Evolutionary conservation across 2,329 filamentous ascomycete genomes (phyloP).

Genomic region (Arthrobotrys pseudoclavata): DNA sequence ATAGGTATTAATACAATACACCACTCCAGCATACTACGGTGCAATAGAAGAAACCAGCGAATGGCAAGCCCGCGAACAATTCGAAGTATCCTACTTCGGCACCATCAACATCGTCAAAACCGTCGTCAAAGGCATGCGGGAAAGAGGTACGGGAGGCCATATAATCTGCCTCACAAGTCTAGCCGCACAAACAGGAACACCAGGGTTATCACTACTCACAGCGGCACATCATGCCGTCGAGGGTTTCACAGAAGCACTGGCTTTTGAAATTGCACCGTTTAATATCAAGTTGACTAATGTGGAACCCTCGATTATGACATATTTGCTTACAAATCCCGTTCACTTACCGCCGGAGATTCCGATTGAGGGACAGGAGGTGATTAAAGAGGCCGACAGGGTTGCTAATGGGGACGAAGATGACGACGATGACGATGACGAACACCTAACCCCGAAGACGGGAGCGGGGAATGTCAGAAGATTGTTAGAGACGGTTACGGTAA

Average conservation of each 20-base stretch:
- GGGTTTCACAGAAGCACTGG: conserved; percentile 71
- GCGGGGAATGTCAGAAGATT: conserved; percentile 43
- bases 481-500: conserved; percentile 62
- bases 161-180: conserved; percentile 91
- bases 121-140: conserved; percentile 80
- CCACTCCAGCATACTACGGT: conserved; percentile 80
- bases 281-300: conserved; percentile 97
- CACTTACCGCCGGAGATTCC: conserved; percentile 45
- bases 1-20: not conserved
- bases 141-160: conserved; percentile 82
- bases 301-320: conserved; percentile 73
- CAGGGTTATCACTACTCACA: conserved; percentile 89
- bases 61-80: conserved; percentile 88
- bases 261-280: conserved; percentile 96
- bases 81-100: conserved; percentile 94
- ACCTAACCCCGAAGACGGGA: conserved; percentile 50
- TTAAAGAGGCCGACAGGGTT: conserved; percentile 27
- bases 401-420: conserved; percentile 45
- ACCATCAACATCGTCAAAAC: conserved; percentile 97
- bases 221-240: conserved; percentile 84
- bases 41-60: conserved; percentile 91
- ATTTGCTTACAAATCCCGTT: conserved; percentile 50
- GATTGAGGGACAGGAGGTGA: conserved; percentile 26
- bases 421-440: conserved; percentile 51
- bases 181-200: conserved; percentile 91